These are phyloP conservation scores for Phaffia tasmanica DNA, from an alignment of 768 basidiomycete genomes.

Conservation along the genomic window DNA sequence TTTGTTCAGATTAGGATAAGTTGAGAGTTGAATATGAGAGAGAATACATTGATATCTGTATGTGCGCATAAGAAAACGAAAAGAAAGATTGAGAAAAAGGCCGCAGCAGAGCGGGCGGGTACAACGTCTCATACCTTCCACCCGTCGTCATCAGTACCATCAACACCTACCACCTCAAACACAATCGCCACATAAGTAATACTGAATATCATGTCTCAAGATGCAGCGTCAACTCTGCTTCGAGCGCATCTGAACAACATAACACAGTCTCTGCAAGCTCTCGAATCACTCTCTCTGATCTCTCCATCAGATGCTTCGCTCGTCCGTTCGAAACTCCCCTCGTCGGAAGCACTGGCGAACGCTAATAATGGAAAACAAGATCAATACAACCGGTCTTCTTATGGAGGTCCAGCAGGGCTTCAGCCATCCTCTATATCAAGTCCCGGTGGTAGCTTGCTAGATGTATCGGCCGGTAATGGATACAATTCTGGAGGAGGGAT, in stretches of 20 bases:
- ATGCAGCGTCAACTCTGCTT: neutral
- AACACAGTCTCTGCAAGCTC: neutral
- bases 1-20: neutral
- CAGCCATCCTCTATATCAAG: conserved; percentile 4
- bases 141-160: too few relatives aligned
- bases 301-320: neutral
- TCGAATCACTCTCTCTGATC: neutral
- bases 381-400: neutral
- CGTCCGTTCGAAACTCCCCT: neutral
- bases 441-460: neutral
- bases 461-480: neutral
- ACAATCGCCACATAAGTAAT: too few relatives aligned
- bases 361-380: neutral
- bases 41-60: neutral
- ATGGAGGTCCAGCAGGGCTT: conserved; percentile 1
- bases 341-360: neutral
- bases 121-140: too few relatives aligned
- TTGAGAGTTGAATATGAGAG: neutral
- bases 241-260: neutral
- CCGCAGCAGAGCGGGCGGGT: too few relatives aligned
- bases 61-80: too few relatives aligned
- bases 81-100: too few relatives aligned
- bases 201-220: too few relatives aligned
- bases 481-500: neutral
- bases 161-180: too few relatives aligned